phyloP scores from a whole-genome alignment of 345 rosid genomes.

The Linum usitatissimum region DNA sequence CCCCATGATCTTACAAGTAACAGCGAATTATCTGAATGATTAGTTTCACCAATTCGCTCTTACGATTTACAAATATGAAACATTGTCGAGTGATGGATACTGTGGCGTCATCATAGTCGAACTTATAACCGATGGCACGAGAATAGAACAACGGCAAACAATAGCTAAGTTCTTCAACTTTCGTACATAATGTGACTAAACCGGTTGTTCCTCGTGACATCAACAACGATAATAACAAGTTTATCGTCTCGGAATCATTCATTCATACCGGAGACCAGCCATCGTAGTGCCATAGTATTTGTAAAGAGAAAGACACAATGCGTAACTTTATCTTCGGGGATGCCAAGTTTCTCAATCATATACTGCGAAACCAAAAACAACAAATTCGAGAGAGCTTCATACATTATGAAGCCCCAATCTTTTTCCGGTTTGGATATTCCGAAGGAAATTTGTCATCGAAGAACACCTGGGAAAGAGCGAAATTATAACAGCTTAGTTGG shows the following conservation, averaged over 20 bases:
- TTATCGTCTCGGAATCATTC: neutral
- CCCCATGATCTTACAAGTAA: too few relatives aligned
- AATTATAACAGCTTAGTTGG: neutral
- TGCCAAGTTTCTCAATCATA: slow-evolving; percentile 6
- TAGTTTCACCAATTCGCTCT: neutral
- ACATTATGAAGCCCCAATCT: neutral
- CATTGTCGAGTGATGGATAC: neutral
- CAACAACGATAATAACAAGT: too few relatives aligned
- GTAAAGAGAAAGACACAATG: neutral
- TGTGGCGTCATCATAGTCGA: slow-evolving; percentile 7
- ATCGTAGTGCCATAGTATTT: slow-evolving; percentile 7
- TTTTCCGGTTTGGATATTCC: slow-evolving; percentile 1
- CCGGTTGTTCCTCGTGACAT: too few relatives aligned
- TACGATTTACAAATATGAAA: too few relatives aligned
- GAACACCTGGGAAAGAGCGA: slow-evolving; percentile 3
- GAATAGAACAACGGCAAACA: neutral
- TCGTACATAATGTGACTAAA: too few relatives aligned
- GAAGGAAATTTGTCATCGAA: slow-evolving; percentile 7
- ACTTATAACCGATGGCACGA: slow-evolving; percentile 4
- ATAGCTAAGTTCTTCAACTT: neutral
- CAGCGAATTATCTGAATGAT: too few relatives aligned
- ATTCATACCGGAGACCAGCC: slow-evolving; percentile 6
- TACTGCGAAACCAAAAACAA: neutral
- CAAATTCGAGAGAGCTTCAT: neutral
- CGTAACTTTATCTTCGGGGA: neutral